Evolutionary conservation across 1,284 basidiomycete genomes (phyloP), one percentile per base, ranked within the genome.

Genomic region (Anthracocystis panici-leucophaei): DNA sequence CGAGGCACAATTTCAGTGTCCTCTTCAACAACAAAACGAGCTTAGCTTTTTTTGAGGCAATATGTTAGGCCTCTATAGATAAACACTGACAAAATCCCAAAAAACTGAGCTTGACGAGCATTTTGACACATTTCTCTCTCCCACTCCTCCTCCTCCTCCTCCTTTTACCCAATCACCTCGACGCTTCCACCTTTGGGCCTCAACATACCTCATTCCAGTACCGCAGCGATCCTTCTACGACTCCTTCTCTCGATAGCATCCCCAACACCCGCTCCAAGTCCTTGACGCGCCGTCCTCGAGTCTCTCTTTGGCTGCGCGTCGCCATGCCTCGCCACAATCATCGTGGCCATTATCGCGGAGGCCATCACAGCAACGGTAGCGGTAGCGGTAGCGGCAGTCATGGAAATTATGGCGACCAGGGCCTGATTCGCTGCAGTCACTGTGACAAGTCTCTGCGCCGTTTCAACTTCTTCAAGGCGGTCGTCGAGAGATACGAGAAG

Each of bases 271-370:
- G 9, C 10, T 16, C 18, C 27, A 27, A 27, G 27, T 27, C 27
- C 7, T 27, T 27, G 27, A 7, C 27, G 27, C 4, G 27, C 27
- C 27, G 7, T 27, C 29, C 4, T 11, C 48, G n/a, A 14, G 14
- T 20, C 29, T 18, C 14, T 18, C 16, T 7, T 31, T 9, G n/a
- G 8, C 18, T 8, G 35, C 42, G 57, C 57, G 53, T 66, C 67
- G 67, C 57, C 67, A 64, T 69, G 67, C 23, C 59, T 42, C 61
- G 61, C 9, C 46, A 46, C 11, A 23, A 20, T 1, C 44, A 31
- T 29, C 46, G 23, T 11, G 20, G 14, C 33, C 14, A 27, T 6
- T 9, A 6, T 16, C 20, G 27, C 23, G n/a, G 46, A 46, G 45
- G 21, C 5, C 11, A 38, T 6, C 35, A 33, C 33, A 45, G 14